Evolutionary conservation across 768 basidiomycete species (phyloP), one percentile per base, ranked within the genome.

Genomic region (Macrolepiota albuminosa): DNA sequence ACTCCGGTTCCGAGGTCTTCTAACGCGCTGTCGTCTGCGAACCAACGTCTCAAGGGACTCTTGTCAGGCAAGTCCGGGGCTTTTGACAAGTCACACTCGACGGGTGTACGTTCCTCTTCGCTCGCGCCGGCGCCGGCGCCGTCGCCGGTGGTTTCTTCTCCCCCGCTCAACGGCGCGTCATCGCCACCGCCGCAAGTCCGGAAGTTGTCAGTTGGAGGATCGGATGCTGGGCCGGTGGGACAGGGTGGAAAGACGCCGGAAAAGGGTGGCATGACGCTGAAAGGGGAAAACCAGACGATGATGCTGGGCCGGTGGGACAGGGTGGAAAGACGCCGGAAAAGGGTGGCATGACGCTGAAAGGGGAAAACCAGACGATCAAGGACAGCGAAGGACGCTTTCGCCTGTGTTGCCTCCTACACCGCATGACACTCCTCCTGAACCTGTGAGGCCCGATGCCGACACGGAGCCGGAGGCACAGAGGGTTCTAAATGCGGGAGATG

Each of bases 21-120:
- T 31, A 62, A 55, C 37, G 65, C 61, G n/a, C 49, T 69, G 24
- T 61, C 60, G 46, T 60, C 67, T 21, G 73, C 81, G n/a, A 84
- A 82, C 67, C 76, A 79, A 58, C 77, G 81, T 36, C 65, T 81
- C 31, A 78, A 75, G 61, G 78, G 81, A 3, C 66, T 81, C 33
- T 66, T 82, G 56, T 78, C 79, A 37, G 73, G 76, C 4, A 73
- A 70, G 58, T 65, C 71, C 16, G 61, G 73, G n/a, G 69, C 61
- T 16, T 62, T 72, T 45, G 76, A 78, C 39, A 78, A 74, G 65
- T 69, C 69, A 60, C 70, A 75, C 14, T 74, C 75, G 48, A 71
- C 68, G 36, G 71, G 70, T 21, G 64, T 63, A 64, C 63, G 67
- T 33, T 68, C 69, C 54, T 64, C 70, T 40, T 67, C 72, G 55